Base-by-base conservation (phyloP, 2,329 filamentous ascomycete genomes). In the Venturia nashicola region DNA sequence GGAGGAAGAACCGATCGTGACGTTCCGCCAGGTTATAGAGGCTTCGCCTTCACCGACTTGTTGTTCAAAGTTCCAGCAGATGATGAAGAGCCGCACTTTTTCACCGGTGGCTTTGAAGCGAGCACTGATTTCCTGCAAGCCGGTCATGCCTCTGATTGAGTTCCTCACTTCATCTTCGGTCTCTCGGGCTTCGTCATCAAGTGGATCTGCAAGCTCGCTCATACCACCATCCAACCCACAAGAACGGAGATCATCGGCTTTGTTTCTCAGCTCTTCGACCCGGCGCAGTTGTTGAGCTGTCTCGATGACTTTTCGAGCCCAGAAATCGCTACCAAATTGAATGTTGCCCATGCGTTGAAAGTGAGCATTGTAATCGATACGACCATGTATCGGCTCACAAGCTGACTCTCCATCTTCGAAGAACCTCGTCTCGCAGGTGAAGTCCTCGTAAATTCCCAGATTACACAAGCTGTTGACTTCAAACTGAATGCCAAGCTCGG, bases 301-400 rank as follows among this genome's bases (percentile, higher is more conserved):
- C 9, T 68, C 67, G 1, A 66, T 69, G 66, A 78, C 71, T 42
- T 71, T 71, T 34, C 23, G 46, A 36, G 74, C 77, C 77, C 77
- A 80, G 65, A 79, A 79, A 2, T 67, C 70, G 59, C 76, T 77
- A 2, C 76, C 75, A 61, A 80, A 79, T 0, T 67, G 68, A 9
- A 76, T 68, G 69, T 73, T 65, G 67, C 68, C 66, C 64, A 74
- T 61, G 54, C 66, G 70, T 57, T 66, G 67, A 54, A 72, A 64
- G 23, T 68, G 66, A 12, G 46, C 67, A 32, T 65, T 68, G 34
- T 70, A 69, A 36, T 72, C 68, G 16, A 67, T 9, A 65, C 42
- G 9, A 66, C 59, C 62, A 44, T 43, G 60, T 36, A 46, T 64
- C 39, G 61, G 65, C 9, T 74, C 68, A 44, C 69, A 66, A 16